Evolutionary conservation across 1,284 basidiomycete species (phyloP).

Genomic region (Leccinum laetum): DNA sequence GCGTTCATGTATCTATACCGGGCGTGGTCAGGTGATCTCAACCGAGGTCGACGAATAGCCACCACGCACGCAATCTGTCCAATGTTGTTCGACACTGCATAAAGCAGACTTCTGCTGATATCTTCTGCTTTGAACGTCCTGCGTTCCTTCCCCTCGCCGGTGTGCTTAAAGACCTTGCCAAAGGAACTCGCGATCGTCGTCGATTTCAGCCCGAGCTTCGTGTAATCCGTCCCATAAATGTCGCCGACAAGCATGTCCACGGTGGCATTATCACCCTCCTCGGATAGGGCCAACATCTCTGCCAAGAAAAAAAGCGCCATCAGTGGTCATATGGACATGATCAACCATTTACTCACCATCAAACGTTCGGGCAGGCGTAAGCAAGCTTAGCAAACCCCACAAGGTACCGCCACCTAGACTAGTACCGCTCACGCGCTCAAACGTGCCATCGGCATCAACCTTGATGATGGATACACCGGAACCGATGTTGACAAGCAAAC

Average conservation of each 20-base stretch:
- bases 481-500: slow-evolving; percentile 97
- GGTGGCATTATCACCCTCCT: slow-evolving; percentile 89
- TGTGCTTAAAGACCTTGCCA: slow-evolving; percentile 97
- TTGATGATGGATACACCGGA: slow-evolving; percentile 98
- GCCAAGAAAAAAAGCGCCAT: slow-evolving; percentile 20
- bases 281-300: slow-evolving; percentile 97
- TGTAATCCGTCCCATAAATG: slow-evolving; percentile 97
- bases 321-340: slow-evolving; percentile 7
- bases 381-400: slow-evolving; percentile 93
- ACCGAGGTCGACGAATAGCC: slow-evolving; percentile 10
- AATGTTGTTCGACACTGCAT: slow-evolving; percentile 99
- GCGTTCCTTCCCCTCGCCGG: slow-evolving; percentile 50
- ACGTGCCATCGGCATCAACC: slow-evolving; percentile 93
- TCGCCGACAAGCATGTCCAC: slow-evolving; percentile 99
- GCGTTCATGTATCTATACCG: slow-evolving; percentile 94
- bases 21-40: slow-evolving; percentile 13
- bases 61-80: slow-evolving; percentile 95
- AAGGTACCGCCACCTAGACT: slow-evolving; percentile 99
- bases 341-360: slow-evolving; percentile 68
- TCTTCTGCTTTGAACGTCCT: slow-evolving; percentile 83
- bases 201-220: slow-evolving; percentile 93
- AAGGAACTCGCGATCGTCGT: slow-evolving; percentile 98
- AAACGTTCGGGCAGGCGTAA: slow-evolving; percentile 96
- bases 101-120: slow-evolving; percentile 92
- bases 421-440: slow-evolving; percentile 97